phyloP scores from a whole-genome alignment of 805 yeast genomes.

The Candida michaelii region DNA sequence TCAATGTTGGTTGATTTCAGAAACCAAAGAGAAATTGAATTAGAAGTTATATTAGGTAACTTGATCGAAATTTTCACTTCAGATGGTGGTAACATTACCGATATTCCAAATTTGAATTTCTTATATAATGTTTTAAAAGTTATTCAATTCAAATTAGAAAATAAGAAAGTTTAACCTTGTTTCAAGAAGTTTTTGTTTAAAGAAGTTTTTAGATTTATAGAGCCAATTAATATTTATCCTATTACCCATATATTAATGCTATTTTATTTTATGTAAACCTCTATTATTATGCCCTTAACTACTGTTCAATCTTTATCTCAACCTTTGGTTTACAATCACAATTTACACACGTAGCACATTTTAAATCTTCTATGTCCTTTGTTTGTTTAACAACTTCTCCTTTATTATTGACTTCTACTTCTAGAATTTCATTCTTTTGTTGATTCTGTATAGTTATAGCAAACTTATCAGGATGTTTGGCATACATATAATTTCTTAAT shows the following conservation, averaged over 20 bases:
- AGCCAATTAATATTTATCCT: too few species aligned
- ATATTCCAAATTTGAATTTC: slow-evolving; percentile 52
- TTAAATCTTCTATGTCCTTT: slow-evolving; percentile 20
- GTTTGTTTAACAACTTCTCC: slow-evolving; percentile 1
- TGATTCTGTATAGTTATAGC: slow-evolving; percentile 10
- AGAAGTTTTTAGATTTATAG: too few species aligned
- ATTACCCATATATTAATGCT: background rate
- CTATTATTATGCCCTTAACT: background rate
- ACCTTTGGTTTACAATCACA: slow-evolving; percentile 23
- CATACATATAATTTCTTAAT: slow-evolving; percentile 41
- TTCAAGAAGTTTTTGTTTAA: too few species aligned
- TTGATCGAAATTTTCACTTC: slow-evolving; percentile 35
- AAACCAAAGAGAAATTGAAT: slow-evolving; percentile 37
- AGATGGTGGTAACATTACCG: slow-evolving; percentile 33
- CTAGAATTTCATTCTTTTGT: slow-evolving; percentile 5
- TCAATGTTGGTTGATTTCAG: slow-evolving; percentile 42
- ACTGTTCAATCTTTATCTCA: slow-evolving; percentile 10
- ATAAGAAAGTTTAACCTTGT: background rate
- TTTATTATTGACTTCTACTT: background rate
- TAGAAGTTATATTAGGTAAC: slow-evolving; percentile 41
- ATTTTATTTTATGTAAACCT: background rate
- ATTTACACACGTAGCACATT: slow-evolving; percentile 31
- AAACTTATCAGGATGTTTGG: slow-evolving; percentile 32
- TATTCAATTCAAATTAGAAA: slow-evolving; percentile 46
- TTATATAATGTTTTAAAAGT: slow-evolving; percentile 60